Evolutionary conservation across 495 filamentous ascomycete genomes (phyloP).

Genomic region (Oidiodendron maius): DNA sequence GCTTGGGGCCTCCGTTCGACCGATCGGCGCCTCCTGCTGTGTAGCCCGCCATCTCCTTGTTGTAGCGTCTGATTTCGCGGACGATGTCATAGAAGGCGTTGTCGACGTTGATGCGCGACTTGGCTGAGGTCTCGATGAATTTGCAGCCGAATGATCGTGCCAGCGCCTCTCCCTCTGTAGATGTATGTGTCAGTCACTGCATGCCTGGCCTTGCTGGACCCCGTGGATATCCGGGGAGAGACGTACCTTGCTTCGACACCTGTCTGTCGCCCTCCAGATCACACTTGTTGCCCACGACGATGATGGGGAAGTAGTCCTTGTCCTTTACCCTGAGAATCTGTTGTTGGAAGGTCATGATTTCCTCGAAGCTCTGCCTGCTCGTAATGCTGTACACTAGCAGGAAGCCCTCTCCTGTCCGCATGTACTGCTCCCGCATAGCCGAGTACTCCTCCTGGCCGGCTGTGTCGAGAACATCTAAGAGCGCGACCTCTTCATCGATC

Average conservation of each 20-base stretch:
- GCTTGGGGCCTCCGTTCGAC: slow-evolving; percentile 52
- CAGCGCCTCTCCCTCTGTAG: slow-evolving; percentile 79
- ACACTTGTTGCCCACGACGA: slow-evolving; percentile 99
- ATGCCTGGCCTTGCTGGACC: not conserved
- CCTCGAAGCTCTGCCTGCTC: slow-evolving; percentile 93
- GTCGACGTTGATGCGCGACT: slow-evolving; percentile 96
- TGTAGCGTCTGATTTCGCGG: slow-evolving; percentile 93
- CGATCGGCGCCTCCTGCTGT: slow-evolving; percentile 58
- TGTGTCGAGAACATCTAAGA: slow-evolving; percentile 97
- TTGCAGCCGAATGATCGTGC: slow-evolving; percentile 87
- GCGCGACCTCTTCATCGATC: slow-evolving; percentile 94
- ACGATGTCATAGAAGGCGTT: slow-evolving; percentile 98
- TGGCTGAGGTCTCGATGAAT: slow-evolving; percentile 98
- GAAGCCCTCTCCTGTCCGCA: slow-evolving; percentile 98
- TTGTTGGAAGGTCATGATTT: slow-evolving; percentile 97
- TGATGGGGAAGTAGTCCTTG: slow-evolving; percentile 98
- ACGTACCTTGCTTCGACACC: slow-evolving; percentile 83
- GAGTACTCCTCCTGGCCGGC: slow-evolving; percentile 99
- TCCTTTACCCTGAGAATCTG: slow-evolving; percentile 98
- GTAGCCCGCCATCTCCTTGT: slow-evolving; percentile 92
- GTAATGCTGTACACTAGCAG: slow-evolving; percentile 92
- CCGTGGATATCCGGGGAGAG: not conserved
- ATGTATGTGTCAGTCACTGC: not conserved
- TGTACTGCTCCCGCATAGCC: slow-evolving; percentile 99
- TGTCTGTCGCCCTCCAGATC: slow-evolving; percentile 90